phyloP scores from a whole-genome alignment of 371 early-diverging fungal species.

The Massospora cicadina region DNA sequence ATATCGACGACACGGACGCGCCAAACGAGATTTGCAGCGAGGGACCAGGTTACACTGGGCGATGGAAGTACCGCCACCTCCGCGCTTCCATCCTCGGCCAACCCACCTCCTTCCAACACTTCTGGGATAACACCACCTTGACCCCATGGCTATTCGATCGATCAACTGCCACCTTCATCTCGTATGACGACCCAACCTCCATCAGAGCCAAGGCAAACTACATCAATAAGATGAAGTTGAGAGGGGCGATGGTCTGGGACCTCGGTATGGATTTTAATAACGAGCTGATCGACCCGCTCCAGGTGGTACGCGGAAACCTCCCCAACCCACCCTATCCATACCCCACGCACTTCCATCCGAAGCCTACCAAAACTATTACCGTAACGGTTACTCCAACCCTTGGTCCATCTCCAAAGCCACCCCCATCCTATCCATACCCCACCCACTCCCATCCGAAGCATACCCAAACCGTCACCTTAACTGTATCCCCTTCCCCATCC shows the following conservation, averaged over 20 bases:
- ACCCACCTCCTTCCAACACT: constrained; percentile 28
- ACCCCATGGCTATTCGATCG: constrained; percentile 54
- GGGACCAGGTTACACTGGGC: constrained; percentile 29
- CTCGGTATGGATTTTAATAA: constrained; percentile 23
- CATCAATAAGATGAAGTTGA: constrained; percentile 26
- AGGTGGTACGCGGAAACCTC: not conserved
- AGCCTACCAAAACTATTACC: not conserved
- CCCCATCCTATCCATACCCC: not conserved
- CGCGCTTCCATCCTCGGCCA: constrained; percentile 30
- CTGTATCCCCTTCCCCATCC: not conserved
- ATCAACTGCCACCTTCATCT: constrained; percentile 27
- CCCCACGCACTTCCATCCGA: not conserved
- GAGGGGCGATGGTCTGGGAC: constrained; percentile 48
- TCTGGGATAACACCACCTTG: constrained; percentile 38
- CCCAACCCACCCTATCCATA: not conserved
- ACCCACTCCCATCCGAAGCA: not conserved
- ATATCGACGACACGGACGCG: constrained; percentile 23
- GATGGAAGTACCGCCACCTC: constrained; percentile 47
- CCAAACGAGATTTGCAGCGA: constrained; percentile 25
- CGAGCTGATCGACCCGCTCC: constrained; percentile 18
- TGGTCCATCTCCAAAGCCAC: not conserved
- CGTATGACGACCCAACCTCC: constrained; percentile 42
- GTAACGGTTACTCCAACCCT: not conserved
- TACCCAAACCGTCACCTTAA: not conserved
- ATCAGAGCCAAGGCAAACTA: constrained; percentile 32